phyloP scores from a whole-genome alignment of 2,329 filamentous ascomycete genomes.

The Neofusicoccum kwambonambiense region DNA sequence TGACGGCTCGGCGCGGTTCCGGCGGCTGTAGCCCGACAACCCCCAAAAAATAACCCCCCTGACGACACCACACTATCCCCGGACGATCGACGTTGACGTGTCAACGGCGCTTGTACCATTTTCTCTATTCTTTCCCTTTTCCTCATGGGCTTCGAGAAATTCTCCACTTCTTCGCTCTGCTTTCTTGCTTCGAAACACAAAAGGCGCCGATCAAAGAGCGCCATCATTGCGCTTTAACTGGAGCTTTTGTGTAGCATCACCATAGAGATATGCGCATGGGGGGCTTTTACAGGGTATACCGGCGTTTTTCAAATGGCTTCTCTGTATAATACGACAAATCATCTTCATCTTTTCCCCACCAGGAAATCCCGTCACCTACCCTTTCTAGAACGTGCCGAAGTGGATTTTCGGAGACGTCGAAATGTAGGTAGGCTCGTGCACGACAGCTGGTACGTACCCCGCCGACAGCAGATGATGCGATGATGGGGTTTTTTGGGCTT shows the following conservation, averaged over 20 bases:
- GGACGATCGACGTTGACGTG: slow-evolving; percentile 13
- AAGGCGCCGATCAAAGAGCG: neutral
- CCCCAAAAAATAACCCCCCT: neutral
- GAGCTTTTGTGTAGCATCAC: neutral
- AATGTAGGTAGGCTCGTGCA: too few relatives aligned
- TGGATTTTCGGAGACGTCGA: neutral
- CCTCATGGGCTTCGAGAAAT: neutral
- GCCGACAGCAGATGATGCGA: too few relatives aligned
- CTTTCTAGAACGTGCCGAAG: neutral
- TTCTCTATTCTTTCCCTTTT: neutral
- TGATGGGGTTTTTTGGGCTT: too few relatives aligned
- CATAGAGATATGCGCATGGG: slow-evolving; percentile 2
- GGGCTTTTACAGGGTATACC: neutral
- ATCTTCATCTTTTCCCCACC: neutral
- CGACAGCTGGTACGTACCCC: too few relatives aligned
- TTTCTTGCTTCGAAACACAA: neutral
- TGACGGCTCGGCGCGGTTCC: slow-evolving; percentile 12
- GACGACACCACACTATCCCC: slow-evolving; percentile 3
- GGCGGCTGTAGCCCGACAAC: neutral
- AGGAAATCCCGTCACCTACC: neutral
- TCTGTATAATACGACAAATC: slow-evolving; percentile 1
- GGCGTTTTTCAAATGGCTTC: neutral
- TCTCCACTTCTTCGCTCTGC: neutral
- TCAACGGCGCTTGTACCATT: slow-evolving; percentile 13
- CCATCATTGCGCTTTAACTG: neutral